Conservation (phyloP, 768 basidiomycete species). For the Calocera cornea region DNA sequence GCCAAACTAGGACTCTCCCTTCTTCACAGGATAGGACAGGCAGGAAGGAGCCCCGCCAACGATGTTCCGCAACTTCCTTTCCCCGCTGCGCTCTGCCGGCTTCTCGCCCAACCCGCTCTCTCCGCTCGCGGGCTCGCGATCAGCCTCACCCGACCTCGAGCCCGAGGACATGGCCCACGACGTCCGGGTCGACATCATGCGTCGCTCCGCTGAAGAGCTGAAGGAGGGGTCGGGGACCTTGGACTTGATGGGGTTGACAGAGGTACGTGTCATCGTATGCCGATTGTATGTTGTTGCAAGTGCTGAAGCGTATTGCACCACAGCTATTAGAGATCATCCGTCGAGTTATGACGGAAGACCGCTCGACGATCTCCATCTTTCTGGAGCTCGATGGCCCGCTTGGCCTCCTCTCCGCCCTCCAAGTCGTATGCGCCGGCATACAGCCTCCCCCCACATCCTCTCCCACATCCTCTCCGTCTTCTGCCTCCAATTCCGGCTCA, state of each 20-base stretch:
- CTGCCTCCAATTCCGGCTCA: too few species aligned
- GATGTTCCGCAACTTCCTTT: neutral
- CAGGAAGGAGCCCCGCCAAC: neutral
- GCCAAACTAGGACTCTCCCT: neutral
- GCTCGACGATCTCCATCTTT: conserved; percentile 57
- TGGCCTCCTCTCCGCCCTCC: conserved; percentile 52
- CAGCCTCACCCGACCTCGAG: neutral
- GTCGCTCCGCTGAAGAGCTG: conserved; percentile 52
- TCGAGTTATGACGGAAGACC: conserved; percentile 51
- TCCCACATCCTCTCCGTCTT: too few species aligned
- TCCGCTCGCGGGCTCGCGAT: neutral
- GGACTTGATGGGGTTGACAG: conserved; percentile 32
- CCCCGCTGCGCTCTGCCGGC: neutral
- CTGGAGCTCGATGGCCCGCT: conserved; percentile 73
- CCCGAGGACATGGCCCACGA: conserved; percentile 65
- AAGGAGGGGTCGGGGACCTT: conserved; percentile 35
- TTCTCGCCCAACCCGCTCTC: neutral
- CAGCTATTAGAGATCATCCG: conserved; percentile 40
- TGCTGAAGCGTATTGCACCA: too few species aligned
- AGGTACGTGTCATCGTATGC: conserved; percentile 41
- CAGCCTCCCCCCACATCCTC: conserved; percentile 35
- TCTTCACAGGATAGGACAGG: too few species aligned
- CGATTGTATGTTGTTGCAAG: too few species aligned
- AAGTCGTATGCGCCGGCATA: conserved; percentile 23
- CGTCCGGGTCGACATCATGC: conserved; percentile 57